Evolutionary conservation across 140 eudicot species (phyloP).

Genomic region (Erigeron philadelphicus): DNA sequence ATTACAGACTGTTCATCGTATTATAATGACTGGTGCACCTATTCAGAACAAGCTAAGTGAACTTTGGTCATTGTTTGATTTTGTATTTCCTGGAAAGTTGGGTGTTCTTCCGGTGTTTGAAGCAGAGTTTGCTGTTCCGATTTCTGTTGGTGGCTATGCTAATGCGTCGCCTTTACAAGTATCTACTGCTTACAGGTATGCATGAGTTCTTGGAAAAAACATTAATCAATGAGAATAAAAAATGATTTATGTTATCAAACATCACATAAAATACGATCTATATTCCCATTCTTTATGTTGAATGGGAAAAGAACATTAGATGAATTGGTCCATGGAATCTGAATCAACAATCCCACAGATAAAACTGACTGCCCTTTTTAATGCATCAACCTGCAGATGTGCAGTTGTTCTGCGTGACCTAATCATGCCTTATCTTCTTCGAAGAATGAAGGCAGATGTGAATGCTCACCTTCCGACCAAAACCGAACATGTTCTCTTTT

Average conservation of each 20-base stretch:
- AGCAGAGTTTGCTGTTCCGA: constrained; percentile 93
- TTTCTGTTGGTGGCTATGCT: constrained; percentile 97
- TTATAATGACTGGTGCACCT: constrained; percentile 97
- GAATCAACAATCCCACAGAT: background rate
- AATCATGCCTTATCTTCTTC: constrained; percentile 90
- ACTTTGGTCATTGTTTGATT: constrained; percentile 94
- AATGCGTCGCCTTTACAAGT: constrained; percentile 97
- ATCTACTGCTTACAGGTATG: constrained; percentile 91
- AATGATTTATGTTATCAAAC: background rate
- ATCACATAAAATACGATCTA: too few relatives aligned
- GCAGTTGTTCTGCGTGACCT: constrained; percentile 91
- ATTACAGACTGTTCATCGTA: constrained; percentile 87
- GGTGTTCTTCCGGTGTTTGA: constrained; percentile 95
- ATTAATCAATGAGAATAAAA: background rate
- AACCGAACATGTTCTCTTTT: constrained; percentile 92
- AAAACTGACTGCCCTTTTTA: background rate
- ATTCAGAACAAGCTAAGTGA: constrained; percentile 87
- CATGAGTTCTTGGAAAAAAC: background rate
- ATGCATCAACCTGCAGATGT: constrained; percentile 49
- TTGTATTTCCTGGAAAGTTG: constrained; percentile 95
- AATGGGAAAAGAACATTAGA: background rate
- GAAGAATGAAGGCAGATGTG: constrained; percentile 98
- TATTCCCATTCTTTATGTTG: too few relatives aligned
- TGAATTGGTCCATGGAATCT: background rate
- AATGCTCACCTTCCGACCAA: constrained; percentile 76